Conservation (phyloP, 2,329 filamentous ascomycete genomes). For the Exophiala alcalophila region DNA sequence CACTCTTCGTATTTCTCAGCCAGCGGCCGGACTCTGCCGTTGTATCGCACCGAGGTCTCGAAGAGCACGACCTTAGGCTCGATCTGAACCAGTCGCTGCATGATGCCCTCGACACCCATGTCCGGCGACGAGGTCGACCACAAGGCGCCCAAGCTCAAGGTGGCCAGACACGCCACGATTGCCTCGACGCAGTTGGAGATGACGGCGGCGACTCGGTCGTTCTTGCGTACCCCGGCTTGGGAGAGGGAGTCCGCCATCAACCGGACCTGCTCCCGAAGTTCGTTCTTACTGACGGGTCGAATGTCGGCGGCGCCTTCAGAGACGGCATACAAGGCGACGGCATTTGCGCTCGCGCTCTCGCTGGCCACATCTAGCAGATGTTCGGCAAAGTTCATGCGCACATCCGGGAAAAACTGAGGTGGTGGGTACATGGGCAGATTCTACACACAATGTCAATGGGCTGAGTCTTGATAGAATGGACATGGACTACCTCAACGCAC, state of each 20-base stretch:
- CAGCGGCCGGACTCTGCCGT: slow-evolving; percentile 59
- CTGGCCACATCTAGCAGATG: slow-evolving; percentile 60
- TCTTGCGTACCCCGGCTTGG: slow-evolving; percentile 61
- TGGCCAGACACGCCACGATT: slow-evolving; percentile 65
- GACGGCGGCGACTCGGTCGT: slow-evolving; percentile 72
- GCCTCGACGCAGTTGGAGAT: slow-evolving; percentile 73
- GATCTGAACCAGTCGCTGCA: slow-evolving; percentile 71
- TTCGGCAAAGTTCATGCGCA: slow-evolving; percentile 80
- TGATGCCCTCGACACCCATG: slow-evolving; percentile 74
- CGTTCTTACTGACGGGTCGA: slow-evolving; percentile 60
- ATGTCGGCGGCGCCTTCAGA: slow-evolving; percentile 36
- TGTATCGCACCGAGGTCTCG: slow-evolving; percentile 75
- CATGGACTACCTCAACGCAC: too few species aligned
- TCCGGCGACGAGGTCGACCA: slow-evolving; percentile 76
- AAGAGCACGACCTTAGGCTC: slow-evolving; percentile 74
- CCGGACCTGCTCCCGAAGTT: slow-evolving; percentile 60
- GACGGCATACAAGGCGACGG: slow-evolving; percentile 66
- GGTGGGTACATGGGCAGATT: too few species aligned
- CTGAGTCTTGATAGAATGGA: too few species aligned
- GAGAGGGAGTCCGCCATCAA: slow-evolving; percentile 63
- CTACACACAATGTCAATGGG: too few species aligned
- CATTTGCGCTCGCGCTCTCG: slow-evolving; percentile 42
- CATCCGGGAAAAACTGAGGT: too few species aligned
- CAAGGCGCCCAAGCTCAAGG: slow-evolving; percentile 65
- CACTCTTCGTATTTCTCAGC: background rate